Conservation (phyloP, 495 filamentous ascomycete species). For the Podospora pseudopauciseta region DNA sequence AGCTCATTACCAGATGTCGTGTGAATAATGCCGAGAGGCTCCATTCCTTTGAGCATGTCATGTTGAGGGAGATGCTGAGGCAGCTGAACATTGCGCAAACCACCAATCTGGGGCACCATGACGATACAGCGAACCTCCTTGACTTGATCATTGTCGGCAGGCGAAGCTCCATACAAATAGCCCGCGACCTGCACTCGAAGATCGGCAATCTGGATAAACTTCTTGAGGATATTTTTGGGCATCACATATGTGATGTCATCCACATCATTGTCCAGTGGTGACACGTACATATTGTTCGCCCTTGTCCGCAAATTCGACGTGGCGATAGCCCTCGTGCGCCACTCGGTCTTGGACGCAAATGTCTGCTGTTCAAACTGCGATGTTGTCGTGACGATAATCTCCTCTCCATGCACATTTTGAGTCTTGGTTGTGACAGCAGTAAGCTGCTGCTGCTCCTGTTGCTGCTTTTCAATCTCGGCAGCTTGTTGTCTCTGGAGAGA, state of each 20-base stretch:
- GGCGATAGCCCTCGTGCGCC: slow-evolving; percentile 94
- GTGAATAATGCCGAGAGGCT: slow-evolving; percentile 94
- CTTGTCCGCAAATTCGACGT: slow-evolving; percentile 93
- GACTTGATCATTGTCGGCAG: slow-evolving; percentile 90
- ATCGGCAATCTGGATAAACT: slow-evolving; percentile 97
- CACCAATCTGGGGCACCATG: slow-evolving; percentile 96
- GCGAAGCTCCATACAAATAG: slow-evolving; percentile 91
- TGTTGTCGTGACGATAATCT: slow-evolving; percentile 96
- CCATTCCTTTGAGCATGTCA: slow-evolving; percentile 80
- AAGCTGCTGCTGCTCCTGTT: slow-evolving; percentile 92
- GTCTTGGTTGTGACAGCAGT: slow-evolving; percentile 98
- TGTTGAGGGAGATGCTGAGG: slow-evolving; percentile 92
- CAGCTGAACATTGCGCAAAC: slow-evolving; percentile 84
- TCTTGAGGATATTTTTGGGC: slow-evolving; percentile 98
- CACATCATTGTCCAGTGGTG: slow-evolving; percentile 80
- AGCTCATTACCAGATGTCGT: slow-evolving; percentile 93
- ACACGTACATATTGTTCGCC: slow-evolving; percentile 98
- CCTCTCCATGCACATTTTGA: slow-evolving; percentile 95
- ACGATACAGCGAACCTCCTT: slow-evolving; percentile 96
- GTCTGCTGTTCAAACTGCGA: slow-evolving; percentile 96
- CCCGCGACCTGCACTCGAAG: slow-evolving; percentile 94
- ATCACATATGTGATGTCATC: slow-evolving; percentile 91
- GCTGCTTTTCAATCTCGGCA: slow-evolving; percentile 98
- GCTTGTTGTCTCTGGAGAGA: slow-evolving; percentile 99
- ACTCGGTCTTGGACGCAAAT: slow-evolving; percentile 98